Conservation (phyloP, 225 moss, liverwort and hornwort species). For the Takakia lepidozioides region DNA sequence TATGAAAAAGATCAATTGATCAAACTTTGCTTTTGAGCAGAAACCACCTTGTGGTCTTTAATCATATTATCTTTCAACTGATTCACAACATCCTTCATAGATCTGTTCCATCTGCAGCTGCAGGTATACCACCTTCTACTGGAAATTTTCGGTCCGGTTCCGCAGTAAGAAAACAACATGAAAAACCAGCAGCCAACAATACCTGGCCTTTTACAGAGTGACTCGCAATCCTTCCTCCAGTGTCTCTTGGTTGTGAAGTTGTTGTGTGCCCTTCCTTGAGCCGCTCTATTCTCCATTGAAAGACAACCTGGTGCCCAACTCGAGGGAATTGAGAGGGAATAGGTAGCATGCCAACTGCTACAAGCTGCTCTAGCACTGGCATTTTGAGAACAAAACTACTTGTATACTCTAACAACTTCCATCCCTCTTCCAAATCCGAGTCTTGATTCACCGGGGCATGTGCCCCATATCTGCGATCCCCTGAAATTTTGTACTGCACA, state of each 20-base stretch:
- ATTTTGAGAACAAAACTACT: conserved; percentile 69
- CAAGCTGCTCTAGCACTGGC: conserved; percentile 94
- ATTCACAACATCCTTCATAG: too few species aligned
- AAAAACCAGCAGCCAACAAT: too few species aligned
- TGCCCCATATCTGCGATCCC: conserved; percentile 67
- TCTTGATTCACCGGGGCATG: conserved; percentile 57
- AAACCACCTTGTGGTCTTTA: background rate
- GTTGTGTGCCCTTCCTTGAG: conserved; percentile 75
- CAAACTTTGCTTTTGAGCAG: too few species aligned
- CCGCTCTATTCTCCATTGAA: conserved; percentile 94
- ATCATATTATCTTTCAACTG: too few species aligned
- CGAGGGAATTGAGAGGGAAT: conserved; percentile 65
- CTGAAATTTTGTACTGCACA: conserved; percentile 69
- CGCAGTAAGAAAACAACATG: too few species aligned
- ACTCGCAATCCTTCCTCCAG: too few species aligned
- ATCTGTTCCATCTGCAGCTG: too few species aligned
- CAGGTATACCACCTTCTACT: too few species aligned
- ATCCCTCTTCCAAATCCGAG: conserved; percentile 13
- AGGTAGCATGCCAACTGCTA: conserved; percentile 95
- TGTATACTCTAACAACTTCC: conserved; percentile 51
- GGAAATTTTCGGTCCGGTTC: too few species aligned
- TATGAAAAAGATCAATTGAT: too few species aligned
- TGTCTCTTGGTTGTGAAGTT: conserved; percentile 13
- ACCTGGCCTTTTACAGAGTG: too few species aligned
- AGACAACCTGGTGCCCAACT: conserved; percentile 87